A percentile compares a stretch with the other conserved stretches of the same genome.
phyloP scores from a whole-genome alignment of 768 basidiomycete species.

The Cyclocybe cylindracea region DNA sequence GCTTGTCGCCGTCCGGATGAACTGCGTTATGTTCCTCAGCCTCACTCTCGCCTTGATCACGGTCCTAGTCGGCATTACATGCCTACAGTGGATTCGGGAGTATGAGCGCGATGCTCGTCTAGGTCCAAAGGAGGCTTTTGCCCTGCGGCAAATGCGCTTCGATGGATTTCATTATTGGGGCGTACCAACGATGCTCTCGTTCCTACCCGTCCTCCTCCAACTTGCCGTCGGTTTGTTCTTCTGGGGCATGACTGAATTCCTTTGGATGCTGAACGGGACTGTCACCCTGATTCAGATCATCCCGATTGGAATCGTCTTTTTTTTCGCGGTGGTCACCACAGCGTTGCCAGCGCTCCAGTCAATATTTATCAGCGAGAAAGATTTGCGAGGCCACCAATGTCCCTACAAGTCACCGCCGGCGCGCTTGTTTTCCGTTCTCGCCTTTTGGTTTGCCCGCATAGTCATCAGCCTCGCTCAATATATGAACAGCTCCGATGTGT shows the following conservation, averaged over 20 bases:
- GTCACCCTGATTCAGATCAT: too few species aligned
- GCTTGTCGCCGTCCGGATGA: constrained; percentile 4
- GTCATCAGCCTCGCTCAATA: neutral
- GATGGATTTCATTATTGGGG: constrained; percentile 24
- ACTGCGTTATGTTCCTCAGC: constrained; percentile 12
- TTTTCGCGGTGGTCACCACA: too few species aligned
- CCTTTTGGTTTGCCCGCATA: constrained; percentile 1
- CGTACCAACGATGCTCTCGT: constrained; percentile 21
- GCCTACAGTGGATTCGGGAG: constrained; percentile 16
- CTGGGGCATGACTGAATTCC: constrained; percentile 20
- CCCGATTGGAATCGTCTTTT: too few species aligned
- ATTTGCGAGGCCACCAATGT: constrained; percentile 1
- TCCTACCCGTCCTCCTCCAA: constrained; percentile 26
- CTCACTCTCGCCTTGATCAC: constrained; percentile 9
- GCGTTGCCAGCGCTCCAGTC: constrained; percentile 2
- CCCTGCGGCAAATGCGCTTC: constrained; percentile 23
- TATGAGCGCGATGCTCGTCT: constrained; percentile 9
- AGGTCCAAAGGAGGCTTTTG: constrained; percentile 7
- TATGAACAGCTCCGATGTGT: neutral
- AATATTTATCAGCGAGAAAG: constrained; percentile 1
- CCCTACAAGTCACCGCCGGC: constrained; percentile 9
- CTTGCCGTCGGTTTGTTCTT: constrained; percentile 26
- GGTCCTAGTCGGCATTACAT: constrained; percentile 13
- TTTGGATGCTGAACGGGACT: constrained; percentile 12
- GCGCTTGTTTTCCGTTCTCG: neutral